A percentile compares a stretch with the other conserved stretches of the same genome.
Evolutionary conservation across 1,139 yeast species (phyloP).

Genomic region (Kodamaea fungicola): DNA sequence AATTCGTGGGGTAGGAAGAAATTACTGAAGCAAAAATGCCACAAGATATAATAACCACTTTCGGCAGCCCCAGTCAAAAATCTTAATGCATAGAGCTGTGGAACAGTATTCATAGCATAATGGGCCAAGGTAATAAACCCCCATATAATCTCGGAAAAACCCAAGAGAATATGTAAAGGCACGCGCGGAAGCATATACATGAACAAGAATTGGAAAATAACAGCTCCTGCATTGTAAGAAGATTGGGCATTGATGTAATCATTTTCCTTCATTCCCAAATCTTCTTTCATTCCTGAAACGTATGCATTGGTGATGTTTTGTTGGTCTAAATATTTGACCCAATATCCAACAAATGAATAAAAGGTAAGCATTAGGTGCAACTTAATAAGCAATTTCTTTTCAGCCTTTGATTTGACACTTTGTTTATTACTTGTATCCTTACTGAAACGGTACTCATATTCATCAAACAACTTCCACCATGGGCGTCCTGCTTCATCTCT

Average conservation of each 20-base stretch:
- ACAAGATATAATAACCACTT: constrained; percentile 51
- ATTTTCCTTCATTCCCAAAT: constrained; percentile 43
- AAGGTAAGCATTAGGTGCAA: constrained; percentile 57
- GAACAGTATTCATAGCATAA: constrained; percentile 40
- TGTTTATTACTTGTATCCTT: constrained; percentile 20
- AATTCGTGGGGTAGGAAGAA: constrained; percentile 53
- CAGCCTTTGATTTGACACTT: constrained; percentile 45
- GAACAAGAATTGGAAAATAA: constrained; percentile 56
- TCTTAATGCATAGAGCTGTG: constrained; percentile 48
- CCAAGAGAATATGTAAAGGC: constrained; percentile 53
- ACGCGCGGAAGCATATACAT: constrained; percentile 48
- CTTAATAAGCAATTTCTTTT: constrained; percentile 55
- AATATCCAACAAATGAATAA: constrained; percentile 57
- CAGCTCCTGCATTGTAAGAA: constrained; percentile 58
- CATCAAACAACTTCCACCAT: constrained; percentile 23
- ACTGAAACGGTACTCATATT: constrained; percentile 53
- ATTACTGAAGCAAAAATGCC: constrained; percentile 49
- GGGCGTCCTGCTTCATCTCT: constrained; percentile 5
- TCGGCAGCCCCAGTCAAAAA: constrained; percentile 57
- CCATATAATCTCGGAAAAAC: constrained; percentile 55
- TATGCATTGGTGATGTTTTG: constrained; percentile 46
- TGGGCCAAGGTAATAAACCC: constrained; percentile 51
- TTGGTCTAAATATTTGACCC: constrained; percentile 48
- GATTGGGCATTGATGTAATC: constrained; percentile 49
- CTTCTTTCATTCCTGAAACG: constrained; percentile 36